Percentiles rank a stretch among this genome's conserved stretches.
phyloP scores from a whole-genome alignment of 2,329 filamentous ascomycete species.

The Colletotrichum sp. region DNA sequence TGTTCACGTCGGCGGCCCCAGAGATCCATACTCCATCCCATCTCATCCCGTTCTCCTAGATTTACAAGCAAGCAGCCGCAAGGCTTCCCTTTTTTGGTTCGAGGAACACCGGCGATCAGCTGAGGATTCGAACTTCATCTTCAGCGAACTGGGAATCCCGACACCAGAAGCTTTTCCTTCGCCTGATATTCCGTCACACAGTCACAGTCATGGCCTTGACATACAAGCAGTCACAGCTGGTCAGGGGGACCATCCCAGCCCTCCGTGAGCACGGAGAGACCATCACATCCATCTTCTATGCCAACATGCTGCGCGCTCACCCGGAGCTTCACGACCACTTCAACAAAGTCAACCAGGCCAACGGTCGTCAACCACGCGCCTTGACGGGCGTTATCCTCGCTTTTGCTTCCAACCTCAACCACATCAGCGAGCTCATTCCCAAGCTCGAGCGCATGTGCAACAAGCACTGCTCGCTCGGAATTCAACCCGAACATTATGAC shows the following conservation, averaged over 20 bases:
- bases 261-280: slow-evolving; percentile 70
- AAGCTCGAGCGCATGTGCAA: slow-evolving; percentile 66
- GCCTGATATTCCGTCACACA: not conserved
- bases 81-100: not conserved
- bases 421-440: slow-evolving; percentile 59
- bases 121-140: not conserved
- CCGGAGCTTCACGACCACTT: slow-evolving; percentile 74
- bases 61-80: not conserved
- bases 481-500: slow-evolving; percentile 72
- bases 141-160: not conserved
- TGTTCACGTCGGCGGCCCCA: not conserved
- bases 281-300: slow-evolving; percentile 77
- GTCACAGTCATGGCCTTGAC: slow-evolving; percentile 43
- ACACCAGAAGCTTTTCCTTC: not conserved
- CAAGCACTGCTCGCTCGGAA: slow-evolving; percentile 75
- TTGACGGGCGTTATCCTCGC: slow-evolving; percentile 57
- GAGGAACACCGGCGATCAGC: not conserved
- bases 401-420: slow-evolving; percentile 74
- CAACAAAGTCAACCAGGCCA: slow-evolving; percentile 49
- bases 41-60: not conserved
- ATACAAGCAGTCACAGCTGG: slow-evolving; percentile 64
- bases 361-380: slow-evolving; percentile 27
- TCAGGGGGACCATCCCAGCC: slow-evolving; percentile 74
- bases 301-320: slow-evolving; percentile 67
- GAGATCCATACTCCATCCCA: slow-evolving; percentile 6